phyloP scores from a whole-genome alignment of 2,329 filamentous ascomycete genomes.

The Diaporthe citri region DNA sequence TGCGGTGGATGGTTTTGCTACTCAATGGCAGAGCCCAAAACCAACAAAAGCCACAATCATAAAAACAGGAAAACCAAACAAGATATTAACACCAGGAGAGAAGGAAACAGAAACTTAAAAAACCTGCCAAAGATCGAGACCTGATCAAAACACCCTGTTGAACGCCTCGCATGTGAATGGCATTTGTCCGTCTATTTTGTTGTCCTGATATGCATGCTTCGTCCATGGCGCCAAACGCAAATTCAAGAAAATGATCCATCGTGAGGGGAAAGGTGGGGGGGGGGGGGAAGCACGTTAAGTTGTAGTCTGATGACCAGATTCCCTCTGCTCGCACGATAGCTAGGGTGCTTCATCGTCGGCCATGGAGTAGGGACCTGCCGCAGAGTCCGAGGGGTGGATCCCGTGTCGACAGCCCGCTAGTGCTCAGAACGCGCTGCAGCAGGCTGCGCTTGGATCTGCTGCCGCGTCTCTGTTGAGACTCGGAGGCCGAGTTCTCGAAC shows the following conservation, averaged over 20 bases:
- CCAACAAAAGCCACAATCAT: neutral
- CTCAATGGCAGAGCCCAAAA: neutral
- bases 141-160: neutral
- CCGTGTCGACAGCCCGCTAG: constrained; percentile 25
- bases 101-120: neutral
- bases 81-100: neutral
- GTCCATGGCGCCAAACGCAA: constrained; percentile 22
- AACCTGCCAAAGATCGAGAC: neutral
- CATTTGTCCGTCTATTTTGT: constrained; percentile 36
- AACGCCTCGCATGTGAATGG: constrained; percentile 35
- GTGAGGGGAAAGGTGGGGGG: neutral
- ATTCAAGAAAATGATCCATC: neutral
- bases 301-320: neutral
- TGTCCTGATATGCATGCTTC: constrained; percentile 34
- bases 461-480: constrained; percentile 33
- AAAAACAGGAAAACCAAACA: neutral
- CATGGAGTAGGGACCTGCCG: constrained; percentile 15
- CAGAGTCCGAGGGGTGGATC: constrained; percentile 24
- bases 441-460: constrained; percentile 39
- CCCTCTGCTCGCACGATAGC: neutral
- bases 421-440: constrained; percentile 39
- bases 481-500: constrained; percentile 13
- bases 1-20: neutral
- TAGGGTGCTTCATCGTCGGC: constrained; percentile 25
- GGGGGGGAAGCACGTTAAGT: neutral